These are phyloP conservation scores for Biscutella laevigata DNA, from an alignment of 441 rosid genomes.

Conservation along the genomic window DNA sequence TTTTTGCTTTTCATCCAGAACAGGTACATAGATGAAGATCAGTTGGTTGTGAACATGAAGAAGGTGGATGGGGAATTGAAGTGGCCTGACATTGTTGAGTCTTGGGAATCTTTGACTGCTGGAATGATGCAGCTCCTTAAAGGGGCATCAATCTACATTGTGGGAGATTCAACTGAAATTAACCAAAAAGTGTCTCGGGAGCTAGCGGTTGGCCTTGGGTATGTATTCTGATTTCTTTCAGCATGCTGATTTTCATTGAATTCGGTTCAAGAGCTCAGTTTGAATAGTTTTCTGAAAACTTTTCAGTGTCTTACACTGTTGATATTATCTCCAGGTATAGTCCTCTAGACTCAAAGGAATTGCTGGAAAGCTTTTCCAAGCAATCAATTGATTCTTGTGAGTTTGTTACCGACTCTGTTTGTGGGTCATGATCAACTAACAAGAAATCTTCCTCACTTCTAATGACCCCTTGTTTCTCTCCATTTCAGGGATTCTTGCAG, in stretches of 20 bases:
- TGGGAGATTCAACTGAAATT: constrained; percentile 68
- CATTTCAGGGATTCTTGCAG: constrained; percentile 49
- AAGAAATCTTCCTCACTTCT: background rate
- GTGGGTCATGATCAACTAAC: background rate
- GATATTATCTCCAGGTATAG: constrained; percentile 49
- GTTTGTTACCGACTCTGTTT: too few species aligned
- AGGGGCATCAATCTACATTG: constrained; percentile 79
- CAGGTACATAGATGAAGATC: constrained; percentile 79
- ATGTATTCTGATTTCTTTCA: constrained; percentile 4
- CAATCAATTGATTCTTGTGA: constrained; percentile 74
- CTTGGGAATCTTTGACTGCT: constrained; percentile 81
- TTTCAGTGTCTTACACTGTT: constrained; percentile 1
- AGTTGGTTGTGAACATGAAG: constrained; percentile 75
- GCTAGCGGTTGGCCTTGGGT: constrained; percentile 84
- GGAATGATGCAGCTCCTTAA: constrained; percentile 70
- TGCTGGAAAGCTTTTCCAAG: constrained; percentile 63
- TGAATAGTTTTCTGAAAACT: background rate
- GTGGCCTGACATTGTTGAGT: constrained; percentile 88
- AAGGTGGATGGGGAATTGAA: constrained; percentile 74
- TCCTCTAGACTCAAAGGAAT: constrained; percentile 65
- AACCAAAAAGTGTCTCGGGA: constrained; percentile 68
- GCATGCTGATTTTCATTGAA: too few species aligned
- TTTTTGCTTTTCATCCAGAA: constrained; percentile 14
- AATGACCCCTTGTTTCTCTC: background rate
- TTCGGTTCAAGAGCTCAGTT: background rate